phyloP scores from a whole-genome alignment of 352 stramenopile species.

The Globisporangium alternatum region DNA sequence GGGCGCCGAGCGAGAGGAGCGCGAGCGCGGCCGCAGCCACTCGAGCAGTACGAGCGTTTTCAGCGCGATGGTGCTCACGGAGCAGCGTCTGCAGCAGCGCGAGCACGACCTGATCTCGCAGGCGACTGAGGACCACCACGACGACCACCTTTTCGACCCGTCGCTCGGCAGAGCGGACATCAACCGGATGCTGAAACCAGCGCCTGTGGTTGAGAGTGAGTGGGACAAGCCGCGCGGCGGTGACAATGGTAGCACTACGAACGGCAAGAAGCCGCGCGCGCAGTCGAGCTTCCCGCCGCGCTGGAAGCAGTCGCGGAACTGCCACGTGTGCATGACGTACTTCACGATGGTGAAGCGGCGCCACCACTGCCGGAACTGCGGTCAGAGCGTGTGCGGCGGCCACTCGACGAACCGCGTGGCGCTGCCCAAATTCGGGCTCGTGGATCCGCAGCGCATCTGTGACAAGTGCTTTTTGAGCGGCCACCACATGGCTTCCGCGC shows the following conservation, averaged over 20 bases:
- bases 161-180: conserved; percentile 4
- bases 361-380: conserved; percentile 82
- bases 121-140: conserved; percentile 45
- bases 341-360: conserved; percentile 70
- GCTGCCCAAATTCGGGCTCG: conserved; percentile 68
- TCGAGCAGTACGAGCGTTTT: conserved; percentile 23
- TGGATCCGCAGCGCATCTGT: conserved; percentile 72
- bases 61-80: conserved; percentile 51
- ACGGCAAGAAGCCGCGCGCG: conserved; percentile 21
- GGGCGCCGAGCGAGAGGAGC: conserved; percentile 6
- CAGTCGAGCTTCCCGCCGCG: conserved; percentile 65
- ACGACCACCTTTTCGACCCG: conserved; percentile 24
- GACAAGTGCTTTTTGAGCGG: conserved; percentile 79
- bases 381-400: conserved; percentile 66
- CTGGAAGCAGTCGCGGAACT: conserved; percentile 73
- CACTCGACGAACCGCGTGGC: conserved; percentile 80
- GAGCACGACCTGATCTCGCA: conserved; percentile 65
- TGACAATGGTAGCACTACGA: not conserved
- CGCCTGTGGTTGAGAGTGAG: conserved; percentile 3
- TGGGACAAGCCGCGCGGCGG: conserved; percentile 8
- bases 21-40: conserved; percentile 14
- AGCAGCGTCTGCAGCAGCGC: conserved; percentile 59
- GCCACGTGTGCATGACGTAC: conserved; percentile 55
- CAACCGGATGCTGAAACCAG: conserved; percentile 5
- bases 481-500: conserved; percentile 44